These are phyloP conservation scores for Diversispora eburnea DNA, from an alignment of 192 early-diverging fungal genomes.

Conservation along the genomic window DNA sequence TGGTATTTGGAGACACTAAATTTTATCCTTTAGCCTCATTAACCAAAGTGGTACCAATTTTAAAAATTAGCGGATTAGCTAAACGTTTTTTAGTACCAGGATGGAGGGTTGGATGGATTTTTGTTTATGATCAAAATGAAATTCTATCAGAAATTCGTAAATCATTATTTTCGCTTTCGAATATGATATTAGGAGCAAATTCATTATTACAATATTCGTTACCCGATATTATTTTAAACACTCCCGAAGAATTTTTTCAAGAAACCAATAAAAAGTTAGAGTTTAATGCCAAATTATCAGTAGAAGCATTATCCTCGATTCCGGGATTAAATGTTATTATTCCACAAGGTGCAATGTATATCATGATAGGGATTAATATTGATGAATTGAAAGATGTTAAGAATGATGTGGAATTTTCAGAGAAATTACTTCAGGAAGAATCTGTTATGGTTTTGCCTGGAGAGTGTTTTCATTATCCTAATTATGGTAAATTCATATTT, in stretches of 20 bases:
- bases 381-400: conserved; percentile 66
- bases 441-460: conserved; percentile 83
- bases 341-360: conserved; percentile 91
- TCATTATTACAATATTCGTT: conserved; percentile 74
- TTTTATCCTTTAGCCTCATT: conserved; percentile 70
- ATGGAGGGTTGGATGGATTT: conserved; percentile 88
- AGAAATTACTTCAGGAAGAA: conserved; percentile 79
- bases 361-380: conserved; percentile 78
- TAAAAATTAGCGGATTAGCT: conserved; percentile 80
- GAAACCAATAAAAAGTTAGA: conserved; percentile 68
- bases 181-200: conserved; percentile 78
- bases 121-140: conserved; percentile 68
- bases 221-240: conserved; percentile 71
- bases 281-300: conserved; percentile 64
- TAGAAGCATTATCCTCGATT: conserved; percentile 57
- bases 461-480: conserved; percentile 77
- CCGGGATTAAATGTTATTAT: conserved; percentile 72
- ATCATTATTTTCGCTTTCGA: conserved; percentile 68
- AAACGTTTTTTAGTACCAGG: conserved; percentile 92
- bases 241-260: conserved; percentile 63
- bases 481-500: conserved; percentile 25
- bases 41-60: conserved; percentile 76
- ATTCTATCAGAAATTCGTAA: conserved; percentile 62
- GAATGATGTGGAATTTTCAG: conserved; percentile 77
- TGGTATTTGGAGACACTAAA: conserved; percentile 63